Evolutionary conservation across 768 basidiomycete species (phyloP).

Genomic region (Collybiopsis luxurians): DNA sequence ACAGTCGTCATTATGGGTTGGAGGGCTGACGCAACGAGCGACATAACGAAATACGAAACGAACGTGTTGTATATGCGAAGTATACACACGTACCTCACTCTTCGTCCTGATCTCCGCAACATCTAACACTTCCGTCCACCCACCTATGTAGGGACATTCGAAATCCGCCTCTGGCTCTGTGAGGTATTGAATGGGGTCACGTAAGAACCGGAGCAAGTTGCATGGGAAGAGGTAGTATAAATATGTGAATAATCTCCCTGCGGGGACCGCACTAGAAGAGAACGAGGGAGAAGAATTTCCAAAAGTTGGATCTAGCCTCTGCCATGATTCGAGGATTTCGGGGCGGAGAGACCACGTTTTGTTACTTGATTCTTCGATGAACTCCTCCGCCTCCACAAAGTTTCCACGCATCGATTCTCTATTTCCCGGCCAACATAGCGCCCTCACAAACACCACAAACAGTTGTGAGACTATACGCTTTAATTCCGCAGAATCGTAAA

Average conservation of each 20-base stretch:
- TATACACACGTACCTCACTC: slow-evolving; percentile 54
- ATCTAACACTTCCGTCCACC: slow-evolving; percentile 71
- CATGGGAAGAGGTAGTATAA: slow-evolving; percentile 92
- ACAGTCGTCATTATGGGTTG: background rate
- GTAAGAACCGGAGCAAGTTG: slow-evolving; percentile 80
- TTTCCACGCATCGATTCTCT: background rate
- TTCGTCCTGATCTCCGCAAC: slow-evolving; percentile 66
- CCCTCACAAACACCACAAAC: slow-evolving; percentile 64
- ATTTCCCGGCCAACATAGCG: slow-evolving; percentile 71
- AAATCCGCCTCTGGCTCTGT: slow-evolving; percentile 41
- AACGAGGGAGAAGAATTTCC: slow-evolving; percentile 32
- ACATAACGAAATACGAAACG: no score
- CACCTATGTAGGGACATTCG: slow-evolving; percentile 59
- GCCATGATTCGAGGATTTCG: slow-evolving; percentile 54
- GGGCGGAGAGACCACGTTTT: slow-evolving; percentile 42
- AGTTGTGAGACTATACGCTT: slow-evolving; percentile 61
- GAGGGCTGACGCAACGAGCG: no score
- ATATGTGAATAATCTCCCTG: slow-evolving; percentile 67
- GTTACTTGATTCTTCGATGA: slow-evolving; percentile 33
- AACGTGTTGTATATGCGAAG: no score
- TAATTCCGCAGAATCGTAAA: slow-evolving; percentile 54
- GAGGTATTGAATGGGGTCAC: slow-evolving; percentile 65
- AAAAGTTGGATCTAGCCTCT: slow-evolving; percentile 61
- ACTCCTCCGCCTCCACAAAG: background rate
- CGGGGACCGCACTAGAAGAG: slow-evolving; percentile 50